Conservation (phyloP, 2,329 filamentous ascomycete species). For the Penicillium sp. region DNA sequence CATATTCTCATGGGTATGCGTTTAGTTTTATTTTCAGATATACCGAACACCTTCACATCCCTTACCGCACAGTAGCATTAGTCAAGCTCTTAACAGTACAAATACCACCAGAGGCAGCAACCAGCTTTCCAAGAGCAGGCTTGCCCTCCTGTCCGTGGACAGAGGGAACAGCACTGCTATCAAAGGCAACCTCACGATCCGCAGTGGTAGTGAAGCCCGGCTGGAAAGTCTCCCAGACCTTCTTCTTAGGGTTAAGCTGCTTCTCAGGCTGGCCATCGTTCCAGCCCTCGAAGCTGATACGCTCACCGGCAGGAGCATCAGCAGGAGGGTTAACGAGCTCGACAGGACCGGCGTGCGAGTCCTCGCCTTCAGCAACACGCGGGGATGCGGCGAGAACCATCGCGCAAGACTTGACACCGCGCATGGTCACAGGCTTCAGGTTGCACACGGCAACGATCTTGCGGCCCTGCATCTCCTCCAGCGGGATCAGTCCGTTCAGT, state of each 20-base stretch:
- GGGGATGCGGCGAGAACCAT: slow-evolving; percentile 97
- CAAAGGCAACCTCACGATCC: slow-evolving; percentile 77
- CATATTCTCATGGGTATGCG: slow-evolving; percentile 24
- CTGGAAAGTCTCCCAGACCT: slow-evolving; percentile 96
- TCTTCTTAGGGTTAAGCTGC: slow-evolving; percentile 98
- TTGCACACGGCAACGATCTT: slow-evolving; percentile 97
- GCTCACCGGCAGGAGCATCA: slow-evolving; percentile 75
- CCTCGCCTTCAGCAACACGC: slow-evolving; percentile 75
- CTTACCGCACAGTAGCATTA: slow-evolving; percentile 77
- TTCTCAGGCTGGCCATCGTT: slow-evolving; percentile 81
- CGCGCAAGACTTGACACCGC: slow-evolving; percentile 73
- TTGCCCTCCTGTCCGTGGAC: slow-evolving; percentile 64
- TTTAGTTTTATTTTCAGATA: slow-evolving; percentile 16
- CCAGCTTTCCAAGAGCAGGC: slow-evolving; percentile 59
- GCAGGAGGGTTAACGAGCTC: slow-evolving; percentile 85
- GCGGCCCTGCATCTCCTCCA: slow-evolving; percentile 94
- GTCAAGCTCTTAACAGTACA: slow-evolving; percentile 82
- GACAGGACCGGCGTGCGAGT: slow-evolving; percentile 82
- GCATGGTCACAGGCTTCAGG: slow-evolving; percentile 98
- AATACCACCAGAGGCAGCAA: slow-evolving; percentile 72
- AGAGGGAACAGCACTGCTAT: slow-evolving; percentile 72
- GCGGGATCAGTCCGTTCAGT: slow-evolving; percentile 84
- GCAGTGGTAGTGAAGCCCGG: slow-evolving; percentile 92
- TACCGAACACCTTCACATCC: slow-evolving; percentile 6
- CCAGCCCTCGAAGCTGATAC: slow-evolving; percentile 93